Percentiles rank a stretch among this genome's conserved stretches.
phyloP scores from a whole-genome alignment of 495 filamentous ascomycete species.

The Amniculicola lignicola region DNA sequence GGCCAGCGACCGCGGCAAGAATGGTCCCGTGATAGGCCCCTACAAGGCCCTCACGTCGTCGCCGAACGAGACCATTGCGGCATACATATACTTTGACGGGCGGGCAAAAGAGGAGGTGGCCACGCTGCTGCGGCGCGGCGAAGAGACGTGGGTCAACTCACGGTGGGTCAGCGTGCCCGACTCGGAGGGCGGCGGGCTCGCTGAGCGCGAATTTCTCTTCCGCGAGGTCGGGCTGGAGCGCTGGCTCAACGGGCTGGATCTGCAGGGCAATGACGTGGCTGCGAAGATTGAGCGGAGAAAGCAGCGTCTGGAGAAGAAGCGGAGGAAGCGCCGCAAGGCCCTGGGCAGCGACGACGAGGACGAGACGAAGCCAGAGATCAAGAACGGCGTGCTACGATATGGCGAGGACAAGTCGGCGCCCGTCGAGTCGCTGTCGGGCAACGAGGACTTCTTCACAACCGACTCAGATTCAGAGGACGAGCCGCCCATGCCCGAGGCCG shows the following conservation, averaged over 20 bases:
- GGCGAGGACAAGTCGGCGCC: constrained; percentile 69
- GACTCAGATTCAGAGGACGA: constrained; percentile 82
- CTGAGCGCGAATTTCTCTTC: constrained; percentile 95
- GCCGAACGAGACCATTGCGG: constrained; percentile 92
- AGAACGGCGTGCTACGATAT: constrained; percentile 70
- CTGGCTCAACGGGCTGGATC: constrained; percentile 91
- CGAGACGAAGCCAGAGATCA: constrained; percentile 34
- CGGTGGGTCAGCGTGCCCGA: constrained; percentile 93
- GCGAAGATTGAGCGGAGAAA: constrained; percentile 84
- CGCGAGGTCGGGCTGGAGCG: constrained; percentile 93
- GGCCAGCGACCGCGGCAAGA: constrained; percentile 53
- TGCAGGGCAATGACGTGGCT: constrained; percentile 78
- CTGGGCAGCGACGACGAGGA: constrained; percentile 41
- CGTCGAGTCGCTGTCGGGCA: constrained; percentile 68
- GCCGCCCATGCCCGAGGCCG: constrained; percentile 78
- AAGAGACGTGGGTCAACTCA: constrained; percentile 99
- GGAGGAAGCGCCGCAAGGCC: constrained; percentile 58
- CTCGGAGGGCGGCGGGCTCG: constrained; percentile 86
- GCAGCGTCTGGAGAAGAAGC: constrained; percentile 83
- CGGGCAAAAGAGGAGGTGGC: constrained; percentile 94
- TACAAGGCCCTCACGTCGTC: constrained; percentile 87
- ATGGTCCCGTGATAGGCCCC: constrained; percentile 61
- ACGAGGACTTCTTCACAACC: constrained; percentile 59
- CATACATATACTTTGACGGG: constrained; percentile 99
- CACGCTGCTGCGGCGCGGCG: constrained; percentile 84